phyloP scores from a whole-genome alignment of 176 grass and related monocot species.

The Pontederia paniculata region DNA sequence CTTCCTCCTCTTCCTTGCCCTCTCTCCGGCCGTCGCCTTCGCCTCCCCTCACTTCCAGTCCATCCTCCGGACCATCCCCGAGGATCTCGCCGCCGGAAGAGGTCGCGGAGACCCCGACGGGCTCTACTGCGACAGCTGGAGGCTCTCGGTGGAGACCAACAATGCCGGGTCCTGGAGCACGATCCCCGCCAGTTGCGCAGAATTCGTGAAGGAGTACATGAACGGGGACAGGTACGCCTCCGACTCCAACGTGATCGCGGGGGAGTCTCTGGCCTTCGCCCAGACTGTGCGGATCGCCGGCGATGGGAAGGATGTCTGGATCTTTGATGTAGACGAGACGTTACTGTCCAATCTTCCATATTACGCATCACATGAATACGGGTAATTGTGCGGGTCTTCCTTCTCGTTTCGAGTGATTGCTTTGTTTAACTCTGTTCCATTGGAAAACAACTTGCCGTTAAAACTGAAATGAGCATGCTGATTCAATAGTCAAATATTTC shows the following conservation, averaged over 20 bases:
- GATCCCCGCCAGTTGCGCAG: constrained; percentile 34
- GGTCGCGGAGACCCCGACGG: constrained; percentile 2
- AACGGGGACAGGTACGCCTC: constrained; percentile 23
- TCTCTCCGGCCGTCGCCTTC: constrained; percentile 8
- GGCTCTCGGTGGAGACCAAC: constrained; percentile 69
- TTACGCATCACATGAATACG: constrained; percentile 44
- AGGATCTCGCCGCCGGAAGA: constrained; percentile 4
- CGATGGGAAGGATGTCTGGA: constrained; percentile 42
- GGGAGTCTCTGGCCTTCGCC: constrained; percentile 38
- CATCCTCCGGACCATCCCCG: constrained; percentile 32
- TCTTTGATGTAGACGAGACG: constrained; percentile 63
- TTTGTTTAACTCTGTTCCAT: not conserved
- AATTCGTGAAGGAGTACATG: constrained; percentile 40
- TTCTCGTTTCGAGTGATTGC: not conserved
- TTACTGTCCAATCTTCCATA: constrained; percentile 49
- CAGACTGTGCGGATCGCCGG: constrained; percentile 13
- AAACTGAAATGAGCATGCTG: not conserved
- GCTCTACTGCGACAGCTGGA: constrained; percentile 83
- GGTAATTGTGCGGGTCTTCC: constrained; percentile 11
- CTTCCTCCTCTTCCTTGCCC: constrained; percentile 18
- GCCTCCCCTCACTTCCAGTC: constrained; percentile 9
- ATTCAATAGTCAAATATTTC: too few relatives aligned
- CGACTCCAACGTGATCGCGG: constrained; percentile 32
- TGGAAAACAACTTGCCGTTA: not conserved
- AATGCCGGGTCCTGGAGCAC: constrained; percentile 49